Conservation (phyloP, 352 stramenopile genomes). For the Phytophthora megakarya region DNA sequence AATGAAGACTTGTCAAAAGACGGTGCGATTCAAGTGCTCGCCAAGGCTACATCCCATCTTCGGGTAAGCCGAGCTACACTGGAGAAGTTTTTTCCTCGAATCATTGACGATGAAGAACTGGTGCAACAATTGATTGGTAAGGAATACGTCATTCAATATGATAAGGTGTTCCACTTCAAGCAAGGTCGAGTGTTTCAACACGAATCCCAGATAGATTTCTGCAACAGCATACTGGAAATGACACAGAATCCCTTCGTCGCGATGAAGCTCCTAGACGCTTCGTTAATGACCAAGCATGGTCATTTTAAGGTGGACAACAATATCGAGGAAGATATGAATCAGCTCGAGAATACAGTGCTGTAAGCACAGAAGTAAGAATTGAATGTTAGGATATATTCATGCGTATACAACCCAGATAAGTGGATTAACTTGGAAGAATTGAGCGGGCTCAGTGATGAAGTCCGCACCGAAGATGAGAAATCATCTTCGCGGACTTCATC, state of each 20-base stretch:
- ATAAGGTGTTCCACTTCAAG: conserved; percentile 74
- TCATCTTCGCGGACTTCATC: too few species aligned
- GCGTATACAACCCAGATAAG: too few species aligned
- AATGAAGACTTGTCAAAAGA: conserved; percentile 27
- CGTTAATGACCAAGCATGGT: conserved; percentile 64
- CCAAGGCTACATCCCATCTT: conserved; percentile 43
- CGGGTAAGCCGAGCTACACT: conserved; percentile 55
- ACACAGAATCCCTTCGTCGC: conserved; percentile 57
- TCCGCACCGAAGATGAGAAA: too few species aligned
- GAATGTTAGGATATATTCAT: neutral
- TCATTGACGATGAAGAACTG: conserved; percentile 59
- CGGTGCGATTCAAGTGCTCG: conserved; percentile 41
- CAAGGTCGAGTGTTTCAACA: conserved; percentile 59
- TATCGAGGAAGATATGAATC: conserved; percentile 49
- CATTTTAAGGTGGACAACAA: conserved; percentile 49
- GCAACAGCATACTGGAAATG: conserved; percentile 54
- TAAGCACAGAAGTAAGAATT: conserved; percentile 12
- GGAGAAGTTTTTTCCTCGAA: conserved; percentile 49
- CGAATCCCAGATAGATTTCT: conserved; percentile 57
- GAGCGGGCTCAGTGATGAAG: too few species aligned
- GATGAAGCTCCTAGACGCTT: conserved; percentile 55
- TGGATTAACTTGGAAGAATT: too few species aligned
- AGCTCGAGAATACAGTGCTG: conserved; percentile 43
- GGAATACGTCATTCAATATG: conserved; percentile 65
- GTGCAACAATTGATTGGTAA: conserved; percentile 60